Conservation (phyloP, 306 rosid species). For the Sophora flavescens region DNA sequence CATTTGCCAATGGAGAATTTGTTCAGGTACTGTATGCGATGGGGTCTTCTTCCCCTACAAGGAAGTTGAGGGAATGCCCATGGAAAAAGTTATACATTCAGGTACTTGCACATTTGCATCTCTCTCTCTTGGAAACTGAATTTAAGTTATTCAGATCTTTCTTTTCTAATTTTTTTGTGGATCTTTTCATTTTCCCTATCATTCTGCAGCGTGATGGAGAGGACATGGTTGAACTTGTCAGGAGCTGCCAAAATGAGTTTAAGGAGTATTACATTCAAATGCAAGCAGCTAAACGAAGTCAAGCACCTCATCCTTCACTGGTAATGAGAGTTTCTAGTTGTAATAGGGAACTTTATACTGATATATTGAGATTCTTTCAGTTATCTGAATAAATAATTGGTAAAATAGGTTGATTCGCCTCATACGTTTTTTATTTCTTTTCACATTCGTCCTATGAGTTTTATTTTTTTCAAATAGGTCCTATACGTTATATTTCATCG, state of each 20-base stretch:
- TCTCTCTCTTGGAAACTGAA: slow-evolving; percentile 35
- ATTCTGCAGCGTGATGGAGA: slow-evolving; percentile 84
- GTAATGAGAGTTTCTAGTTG: slow-evolving; percentile 48
- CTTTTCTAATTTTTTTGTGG: slow-evolving; percentile 1
- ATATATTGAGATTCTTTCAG: slow-evolving; percentile 27
- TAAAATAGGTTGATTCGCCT: no score
- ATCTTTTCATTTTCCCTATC: slow-evolving; percentile 38
- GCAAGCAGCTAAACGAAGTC: slow-evolving; percentile 96
- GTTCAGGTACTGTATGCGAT: slow-evolving; percentile 84
- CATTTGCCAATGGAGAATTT: slow-evolving; percentile 29
- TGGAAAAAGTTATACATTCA: slow-evolving; percentile 86
- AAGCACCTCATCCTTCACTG: slow-evolving; percentile 94
- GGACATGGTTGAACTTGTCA: slow-evolving; percentile 85
- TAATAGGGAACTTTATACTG: slow-evolving; percentile 32
- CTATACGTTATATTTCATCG: no score
- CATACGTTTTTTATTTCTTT: no score
- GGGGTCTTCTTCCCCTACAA: slow-evolving; percentile 84
- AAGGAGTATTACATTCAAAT: slow-evolving; percentile 97
- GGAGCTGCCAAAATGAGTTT: slow-evolving; percentile 78
- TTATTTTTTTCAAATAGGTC: no score
- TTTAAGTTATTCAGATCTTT: slow-evolving; percentile 34
- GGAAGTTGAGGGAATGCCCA: slow-evolving; percentile 79
- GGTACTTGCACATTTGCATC: slow-evolving; percentile 51
- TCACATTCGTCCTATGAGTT: no score
- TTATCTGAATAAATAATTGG: not conserved